Conservation (phyloP, 805 yeast genomes). For the Zygosaccharomyces lentus region DNA sequence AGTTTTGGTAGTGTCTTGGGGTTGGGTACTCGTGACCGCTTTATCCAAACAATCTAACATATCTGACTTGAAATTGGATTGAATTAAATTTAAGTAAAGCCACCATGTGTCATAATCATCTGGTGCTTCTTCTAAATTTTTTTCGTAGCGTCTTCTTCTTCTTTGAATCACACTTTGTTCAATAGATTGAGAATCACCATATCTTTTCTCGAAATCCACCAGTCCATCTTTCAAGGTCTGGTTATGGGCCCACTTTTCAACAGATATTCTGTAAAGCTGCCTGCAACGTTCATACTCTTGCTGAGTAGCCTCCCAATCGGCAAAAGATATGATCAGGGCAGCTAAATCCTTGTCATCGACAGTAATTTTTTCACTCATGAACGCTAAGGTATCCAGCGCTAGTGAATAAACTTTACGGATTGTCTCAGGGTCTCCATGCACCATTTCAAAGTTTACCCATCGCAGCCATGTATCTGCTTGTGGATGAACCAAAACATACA, state of each 20-base stretch:
- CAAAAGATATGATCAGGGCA: slow-evolving; percentile 45
- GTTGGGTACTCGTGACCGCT: slow-evolving; percentile 20
- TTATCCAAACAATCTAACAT: slow-evolving; percentile 13
- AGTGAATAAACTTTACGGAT: slow-evolving; percentile 63
- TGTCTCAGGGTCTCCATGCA: slow-evolving; percentile 42
- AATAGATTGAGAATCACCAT: slow-evolving; percentile 53
- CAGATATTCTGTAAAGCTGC: slow-evolving; percentile 50
- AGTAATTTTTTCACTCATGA: slow-evolving; percentile 17
- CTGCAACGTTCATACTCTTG: slow-evolving; percentile 61
- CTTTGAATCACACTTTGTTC: slow-evolving; percentile 50
- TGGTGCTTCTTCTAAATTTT: slow-evolving; percentile 43
- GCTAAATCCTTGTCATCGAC: slow-evolving; percentile 36
- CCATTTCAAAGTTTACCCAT: slow-evolving; percentile 72
- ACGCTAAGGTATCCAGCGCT: slow-evolving; percentile 53
- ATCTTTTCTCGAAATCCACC: slow-evolving; percentile 60
- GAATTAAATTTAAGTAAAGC: slow-evolving; percentile 54
- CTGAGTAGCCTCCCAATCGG: slow-evolving; percentile 62
- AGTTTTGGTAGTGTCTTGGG: slow-evolving; percentile 33
- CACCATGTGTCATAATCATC: slow-evolving; percentile 80
- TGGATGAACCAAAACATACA: slow-evolving; percentile 53
- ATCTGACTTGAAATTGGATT: slow-evolving; percentile 33
- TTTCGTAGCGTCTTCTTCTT: slow-evolving; percentile 53
- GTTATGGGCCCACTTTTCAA: slow-evolving; percentile 42
- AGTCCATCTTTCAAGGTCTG: slow-evolving; percentile 40
- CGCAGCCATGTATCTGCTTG: slow-evolving; percentile 57